Percentiles rank a stretch among this genome's conserved stretches.
Conservation (phyloP, 108 stramenopile genomes). For the Cyclotella sp. region DNA sequence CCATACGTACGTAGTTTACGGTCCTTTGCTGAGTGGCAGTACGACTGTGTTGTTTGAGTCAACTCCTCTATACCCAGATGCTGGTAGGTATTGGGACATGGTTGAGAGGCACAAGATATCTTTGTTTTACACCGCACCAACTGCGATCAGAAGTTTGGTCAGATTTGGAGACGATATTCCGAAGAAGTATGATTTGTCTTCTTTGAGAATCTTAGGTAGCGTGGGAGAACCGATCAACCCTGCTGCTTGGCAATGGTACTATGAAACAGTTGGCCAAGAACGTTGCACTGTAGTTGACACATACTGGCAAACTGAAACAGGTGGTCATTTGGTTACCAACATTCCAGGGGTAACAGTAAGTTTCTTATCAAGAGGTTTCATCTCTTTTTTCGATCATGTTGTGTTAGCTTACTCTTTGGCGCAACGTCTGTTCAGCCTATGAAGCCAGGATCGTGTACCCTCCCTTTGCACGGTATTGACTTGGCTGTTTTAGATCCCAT, state of each 20-base stretch:
- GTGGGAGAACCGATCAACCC: slow-evolving; percentile 94
- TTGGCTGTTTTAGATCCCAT: slow-evolving; percentile 71
- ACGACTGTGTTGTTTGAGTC: slow-evolving; percentile 87
- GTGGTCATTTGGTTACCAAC: slow-evolving; percentile 83
- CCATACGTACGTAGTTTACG: slow-evolving; percentile 82
- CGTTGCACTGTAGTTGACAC: slow-evolving; percentile 89
- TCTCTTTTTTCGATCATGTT: too few relatives aligned
- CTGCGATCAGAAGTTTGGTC: slow-evolving; percentile 89
- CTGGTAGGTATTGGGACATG: slow-evolving; percentile 84
- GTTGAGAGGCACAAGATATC: slow-evolving; percentile 71
- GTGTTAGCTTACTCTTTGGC: too few relatives aligned
- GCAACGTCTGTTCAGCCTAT: slow-evolving; percentile 41
- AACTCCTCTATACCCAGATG: slow-evolving; percentile 86
- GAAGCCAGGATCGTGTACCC: slow-evolving; percentile 85
- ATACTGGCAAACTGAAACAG: slow-evolving; percentile 93
- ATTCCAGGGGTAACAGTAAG: slow-evolving; percentile 69
- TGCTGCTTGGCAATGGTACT: slow-evolving; percentile 92
- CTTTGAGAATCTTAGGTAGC: slow-evolving; percentile 76
- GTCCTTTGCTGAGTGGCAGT: slow-evolving; percentile 76
- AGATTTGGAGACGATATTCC: slow-evolving; percentile 75
- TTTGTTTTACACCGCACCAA: slow-evolving; percentile 91
- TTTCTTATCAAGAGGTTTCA: too few relatives aligned
- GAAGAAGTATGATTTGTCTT: slow-evolving; percentile 79
- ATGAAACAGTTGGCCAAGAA: slow-evolving; percentile 70
- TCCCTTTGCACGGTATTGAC: slow-evolving; percentile 88